Percentiles rank a stretch among this genome's conserved stretches.
Evolutionary conservation across 2,329 filamentous ascomycete genomes (phyloP).

Genomic region (Triangularia verruculosa): DNA sequence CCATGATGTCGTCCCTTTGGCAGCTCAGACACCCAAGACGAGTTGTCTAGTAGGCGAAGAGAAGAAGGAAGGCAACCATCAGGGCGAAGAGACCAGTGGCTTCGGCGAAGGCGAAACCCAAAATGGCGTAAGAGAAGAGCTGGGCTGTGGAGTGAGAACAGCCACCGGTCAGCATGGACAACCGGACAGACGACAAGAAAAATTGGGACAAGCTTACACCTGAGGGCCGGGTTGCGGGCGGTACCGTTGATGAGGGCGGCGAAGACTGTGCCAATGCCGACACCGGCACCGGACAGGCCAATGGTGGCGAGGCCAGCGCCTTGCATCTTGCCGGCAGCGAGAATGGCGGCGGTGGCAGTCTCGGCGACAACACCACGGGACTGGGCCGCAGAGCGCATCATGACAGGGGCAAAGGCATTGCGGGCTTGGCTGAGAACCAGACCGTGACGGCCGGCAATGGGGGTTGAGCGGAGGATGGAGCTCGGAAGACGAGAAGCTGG

Average conservation of each 20-base stretch:
- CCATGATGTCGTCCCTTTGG: neutral
- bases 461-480: constrained; percentile 28
- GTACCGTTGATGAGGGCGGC: constrained; percentile 26
- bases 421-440: constrained; percentile 28
- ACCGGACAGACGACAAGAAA: neutral
- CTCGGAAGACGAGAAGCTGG: constrained; percentile 28
- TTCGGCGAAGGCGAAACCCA: constrained; percentile 63
- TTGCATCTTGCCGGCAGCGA: constrained; percentile 27
- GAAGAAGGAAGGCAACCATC: constrained; percentile 29
- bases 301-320: constrained; percentile 28
- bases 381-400: constrained; percentile 28
- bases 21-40: neutral
- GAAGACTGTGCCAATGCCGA: constrained; percentile 28
- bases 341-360: constrained; percentile 27
- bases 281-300: constrained; percentile 28
- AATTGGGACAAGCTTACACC: constrained; percentile 18
- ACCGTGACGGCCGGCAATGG: constrained; percentile 24
- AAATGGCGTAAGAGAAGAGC: constrained; percentile 57
- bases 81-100: constrained; percentile 59
- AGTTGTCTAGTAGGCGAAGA: constrained; percentile 27
- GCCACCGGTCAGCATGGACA: constrained; percentile 11
- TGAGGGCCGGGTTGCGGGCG: constrained; percentile 27
- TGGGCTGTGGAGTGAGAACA: constrained; percentile 21
- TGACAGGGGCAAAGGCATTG: constrained; percentile 20
- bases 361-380: constrained; percentile 30